A percentile compares a stretch with the other conserved stretches of the same genome.
phyloP scores from a whole-genome alignment of 768 basidiomycete genomes.

The Kwoniella sp. region DNA sequence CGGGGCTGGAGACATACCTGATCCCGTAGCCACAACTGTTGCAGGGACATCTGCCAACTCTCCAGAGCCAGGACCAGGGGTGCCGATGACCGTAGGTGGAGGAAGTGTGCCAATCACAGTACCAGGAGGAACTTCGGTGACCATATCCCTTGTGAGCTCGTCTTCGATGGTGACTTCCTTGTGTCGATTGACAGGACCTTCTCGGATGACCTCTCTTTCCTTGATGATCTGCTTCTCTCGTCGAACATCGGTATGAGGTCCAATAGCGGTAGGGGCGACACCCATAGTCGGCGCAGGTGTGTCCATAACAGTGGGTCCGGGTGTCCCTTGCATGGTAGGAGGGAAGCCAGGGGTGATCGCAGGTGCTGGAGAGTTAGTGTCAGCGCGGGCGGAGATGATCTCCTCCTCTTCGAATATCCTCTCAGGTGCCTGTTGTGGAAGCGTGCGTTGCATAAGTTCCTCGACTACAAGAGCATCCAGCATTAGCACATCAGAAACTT shows the following conservation, averaged over 20 bases:
- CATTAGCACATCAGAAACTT: slow-evolving; percentile 19
- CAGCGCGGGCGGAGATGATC: slow-evolving; percentile 8
- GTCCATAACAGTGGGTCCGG: slow-evolving; percentile 10
- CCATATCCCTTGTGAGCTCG: slow-evolving; percentile 28
- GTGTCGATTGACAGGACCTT: slow-evolving; percentile 34
- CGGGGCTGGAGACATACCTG: slow-evolving; percentile 18
- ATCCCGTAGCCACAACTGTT: slow-evolving; percentile 18
- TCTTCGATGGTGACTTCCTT: slow-evolving; percentile 32
- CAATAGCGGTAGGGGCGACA: slow-evolving; percentile 14
- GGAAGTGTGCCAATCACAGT: neutral
- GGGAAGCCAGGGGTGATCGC: slow-evolving; percentile 8
- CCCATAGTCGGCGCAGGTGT: slow-evolving; percentile 15
- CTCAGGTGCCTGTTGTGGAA: slow-evolving; percentile 12
- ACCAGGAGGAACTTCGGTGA: slow-evolving; percentile 28
- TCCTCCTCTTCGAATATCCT: slow-evolving; percentile 21
- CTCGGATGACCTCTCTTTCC: slow-evolving; percentile 45
- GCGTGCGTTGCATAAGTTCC: slow-evolving; percentile 42
- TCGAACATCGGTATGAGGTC: slow-evolving; percentile 35
- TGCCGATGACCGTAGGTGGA: slow-evolving; percentile 7
- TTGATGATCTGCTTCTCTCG: slow-evolving; percentile 45
- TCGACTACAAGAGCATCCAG: slow-evolving; percentile 30
- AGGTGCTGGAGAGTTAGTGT: slow-evolving; percentile 13
- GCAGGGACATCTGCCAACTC: slow-evolving; percentile 17
- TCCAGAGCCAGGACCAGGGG: slow-evolving; percentile 19
- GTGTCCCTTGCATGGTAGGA: slow-evolving; percentile 12